Evolutionary conservation across 805 yeast species (phyloP).

Genomic region (Debaryomyces prosopidis): DNA sequence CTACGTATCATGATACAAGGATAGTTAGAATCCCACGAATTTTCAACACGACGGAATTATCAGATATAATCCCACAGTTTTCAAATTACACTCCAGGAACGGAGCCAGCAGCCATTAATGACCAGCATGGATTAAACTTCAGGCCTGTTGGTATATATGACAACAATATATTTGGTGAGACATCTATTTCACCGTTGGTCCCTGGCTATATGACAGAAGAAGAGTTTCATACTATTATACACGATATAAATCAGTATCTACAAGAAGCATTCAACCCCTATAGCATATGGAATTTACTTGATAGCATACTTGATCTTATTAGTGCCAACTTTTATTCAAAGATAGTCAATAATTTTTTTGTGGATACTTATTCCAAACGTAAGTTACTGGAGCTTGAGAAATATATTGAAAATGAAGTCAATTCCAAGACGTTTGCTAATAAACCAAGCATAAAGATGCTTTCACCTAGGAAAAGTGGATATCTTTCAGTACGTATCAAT

Average conservation of each 20-base stretch:
- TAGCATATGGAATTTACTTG: constrained; percentile 22
- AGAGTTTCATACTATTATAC: constrained; percentile 45
- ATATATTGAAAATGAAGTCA: constrained; percentile 20
- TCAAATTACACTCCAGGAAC: constrained; percentile 55
- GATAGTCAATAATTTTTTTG: constrained; percentile 13
- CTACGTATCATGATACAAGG: constrained; percentile 41
- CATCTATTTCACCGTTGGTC: constrained; percentile 51
- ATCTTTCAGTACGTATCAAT: constrained; percentile 44
- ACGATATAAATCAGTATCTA: constrained; percentile 43
- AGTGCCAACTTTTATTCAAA: constrained; percentile 35
- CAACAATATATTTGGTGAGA: constrained; percentile 49
- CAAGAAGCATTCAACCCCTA: constrained; percentile 40
- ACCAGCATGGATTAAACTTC: constrained; percentile 19
- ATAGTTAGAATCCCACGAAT: constrained; percentile 66
- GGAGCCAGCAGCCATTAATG: constrained; percentile 53
- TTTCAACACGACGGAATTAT: constrained; percentile 28
- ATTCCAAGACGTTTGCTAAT: constrained; percentile 12
- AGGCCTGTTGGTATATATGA: constrained; percentile 38
- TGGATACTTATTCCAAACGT: constrained; percentile 24
- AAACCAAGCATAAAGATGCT: constrained; percentile 38
- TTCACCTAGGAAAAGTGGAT: constrained; percentile 54
- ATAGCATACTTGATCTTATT: constrained; percentile 43
- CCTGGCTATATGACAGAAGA: constrained; percentile 22
- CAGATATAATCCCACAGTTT: constrained; percentile 55
- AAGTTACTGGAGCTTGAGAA: constrained; percentile 42